Percentiles rank a stretch among this genome's conserved stretches.
phyloP scores from a whole-genome alignment of 305 asterid genomes.

The Ilex paraguariensis region DNA sequence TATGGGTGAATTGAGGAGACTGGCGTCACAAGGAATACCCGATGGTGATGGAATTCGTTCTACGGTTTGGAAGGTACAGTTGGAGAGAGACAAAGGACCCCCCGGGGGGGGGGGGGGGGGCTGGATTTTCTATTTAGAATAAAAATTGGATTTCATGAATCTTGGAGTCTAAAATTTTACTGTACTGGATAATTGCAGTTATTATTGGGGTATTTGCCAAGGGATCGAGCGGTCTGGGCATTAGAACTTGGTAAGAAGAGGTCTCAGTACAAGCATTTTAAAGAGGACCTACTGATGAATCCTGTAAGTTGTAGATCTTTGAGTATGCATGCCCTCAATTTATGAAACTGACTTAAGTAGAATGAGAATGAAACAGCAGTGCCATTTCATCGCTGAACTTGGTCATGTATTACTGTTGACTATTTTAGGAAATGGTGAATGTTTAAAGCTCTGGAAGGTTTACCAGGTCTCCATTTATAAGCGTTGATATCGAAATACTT shows the following conservation, averaged over 20 bases:
- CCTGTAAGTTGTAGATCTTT: constrained; percentile 62
- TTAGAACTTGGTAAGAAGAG: constrained; percentile 82
- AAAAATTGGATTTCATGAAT: background rate
- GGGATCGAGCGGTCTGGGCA: constrained; percentile 79
- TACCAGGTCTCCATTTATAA: too few species aligned
- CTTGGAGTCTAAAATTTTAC: constrained; percentile 1
- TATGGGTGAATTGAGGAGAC: constrained; percentile 73
- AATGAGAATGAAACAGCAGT: too few species aligned
- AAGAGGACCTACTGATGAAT: constrained; percentile 91
- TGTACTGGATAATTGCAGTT: constrained; percentile 45
- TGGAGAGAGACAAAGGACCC: too few species aligned
- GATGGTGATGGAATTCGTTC: constrained; percentile 93
- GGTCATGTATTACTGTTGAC: too few species aligned
- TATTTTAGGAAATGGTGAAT: too few species aligned
- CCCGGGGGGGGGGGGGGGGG: background rate
- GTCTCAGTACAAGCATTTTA: constrained; percentile 75
- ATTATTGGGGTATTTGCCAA: constrained; percentile 77
- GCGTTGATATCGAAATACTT: too few species aligned
- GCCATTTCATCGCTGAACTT: too few species aligned
- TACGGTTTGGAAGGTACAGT: constrained; percentile 82
- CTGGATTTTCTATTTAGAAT: background rate
- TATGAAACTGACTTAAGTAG: too few species aligned
- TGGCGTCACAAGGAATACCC: constrained; percentile 84
- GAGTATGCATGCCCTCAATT: background rate
- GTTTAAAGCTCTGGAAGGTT: too few species aligned